Evolutionary conservation across 805 yeast species (phyloP).

Genomic region (Hanseniaspora lindneri): DNA sequence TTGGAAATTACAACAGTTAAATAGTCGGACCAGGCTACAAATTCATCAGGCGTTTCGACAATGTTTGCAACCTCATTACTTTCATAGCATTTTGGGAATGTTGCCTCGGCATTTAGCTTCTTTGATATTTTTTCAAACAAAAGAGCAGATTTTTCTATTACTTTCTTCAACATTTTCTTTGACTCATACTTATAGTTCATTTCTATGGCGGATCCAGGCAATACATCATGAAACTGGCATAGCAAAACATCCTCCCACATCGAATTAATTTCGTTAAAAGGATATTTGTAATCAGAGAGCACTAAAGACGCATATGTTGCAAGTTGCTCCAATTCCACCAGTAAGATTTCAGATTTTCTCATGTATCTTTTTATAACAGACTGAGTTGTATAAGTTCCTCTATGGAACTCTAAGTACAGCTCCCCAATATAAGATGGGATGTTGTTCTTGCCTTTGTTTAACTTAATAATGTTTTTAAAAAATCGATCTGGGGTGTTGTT

Average conservation of each 20-base stretch:
- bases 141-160: slow-evolving; percentile 40
- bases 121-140: slow-evolving; percentile 42
- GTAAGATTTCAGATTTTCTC: slow-evolving; percentile 59
- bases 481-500: slow-evolving; percentile 55
- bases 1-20: slow-evolving; percentile 44
- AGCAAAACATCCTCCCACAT: slow-evolving; percentile 83
- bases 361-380: slow-evolving; percentile 72
- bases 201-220: slow-evolving; percentile 93
- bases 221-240: slow-evolving; percentile 95
- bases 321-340: slow-evolving; percentile 76
- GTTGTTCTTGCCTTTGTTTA: slow-evolving; percentile 51
- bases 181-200: slow-evolving; percentile 86
- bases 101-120: slow-evolving; percentile 30
- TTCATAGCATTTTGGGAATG: slow-evolving; percentile 29
- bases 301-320: slow-evolving; percentile 59
- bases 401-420: slow-evolving; percentile 83
- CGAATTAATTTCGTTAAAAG: slow-evolving; percentile 49
- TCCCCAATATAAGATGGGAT: slow-evolving; percentile 91
- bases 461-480: slow-evolving; percentile 50
- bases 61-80: background rate
- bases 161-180: slow-evolving; percentile 56
- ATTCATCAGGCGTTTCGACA: slow-evolving; percentile 31
- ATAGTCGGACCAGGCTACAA: slow-evolving; percentile 48
- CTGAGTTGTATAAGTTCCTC: slow-evolving; percentile 95
- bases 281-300: slow-evolving; percentile 51